Evolutionary conservation across 306 rosid species (phyloP).

Genomic region (Sicyos baderoa): DNA sequence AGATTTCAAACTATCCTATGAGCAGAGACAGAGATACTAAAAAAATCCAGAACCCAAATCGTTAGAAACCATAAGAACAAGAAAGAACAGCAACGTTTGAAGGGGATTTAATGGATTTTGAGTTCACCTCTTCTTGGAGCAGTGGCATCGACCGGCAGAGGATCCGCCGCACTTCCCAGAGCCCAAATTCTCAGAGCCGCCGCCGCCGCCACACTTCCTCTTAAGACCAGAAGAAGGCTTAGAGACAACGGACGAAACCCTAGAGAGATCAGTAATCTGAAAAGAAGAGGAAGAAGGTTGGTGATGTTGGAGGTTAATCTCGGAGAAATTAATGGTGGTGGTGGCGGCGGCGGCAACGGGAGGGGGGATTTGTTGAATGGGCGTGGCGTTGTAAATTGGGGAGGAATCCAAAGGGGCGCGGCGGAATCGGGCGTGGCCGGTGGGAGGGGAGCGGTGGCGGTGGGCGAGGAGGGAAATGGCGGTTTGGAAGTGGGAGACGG

Average conservation of each 20-base stretch:
- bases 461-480: constrained; percentile 81
- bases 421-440: constrained; percentile 87
- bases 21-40: background rate
- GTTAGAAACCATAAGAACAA: background rate
- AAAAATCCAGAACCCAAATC: background rate
- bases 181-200: constrained; percentile 42
- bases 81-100: too few relatives aligned
- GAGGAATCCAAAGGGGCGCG: constrained; percentile 44
- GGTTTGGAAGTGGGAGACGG: constrained; percentile 70
- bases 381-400: constrained; percentile 36
- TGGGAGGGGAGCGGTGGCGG: constrained; percentile 28
- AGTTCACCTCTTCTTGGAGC: constrained; percentile 63
- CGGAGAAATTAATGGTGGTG: constrained; percentile 53
- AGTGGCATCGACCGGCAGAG: constrained; percentile 61
- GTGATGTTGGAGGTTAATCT: constrained; percentile 25
- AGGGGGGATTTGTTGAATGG: constrained; percentile 83
- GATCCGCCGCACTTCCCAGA: constrained; percentile 63
- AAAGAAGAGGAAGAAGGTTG: constrained; percentile 35
- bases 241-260: constrained; percentile 48
- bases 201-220: constrained; percentile 49
- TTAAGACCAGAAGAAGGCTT: constrained; percentile 52
- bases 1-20: background rate
- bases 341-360: constrained; percentile 43
- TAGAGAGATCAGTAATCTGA: constrained; percentile 61
- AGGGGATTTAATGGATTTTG: too few relatives aligned